These are phyloP conservation scores for Leccinum subtestaceum DNA, from an alignment of 768 basidiomycete genomes.

Conservation along the genomic window DNA sequence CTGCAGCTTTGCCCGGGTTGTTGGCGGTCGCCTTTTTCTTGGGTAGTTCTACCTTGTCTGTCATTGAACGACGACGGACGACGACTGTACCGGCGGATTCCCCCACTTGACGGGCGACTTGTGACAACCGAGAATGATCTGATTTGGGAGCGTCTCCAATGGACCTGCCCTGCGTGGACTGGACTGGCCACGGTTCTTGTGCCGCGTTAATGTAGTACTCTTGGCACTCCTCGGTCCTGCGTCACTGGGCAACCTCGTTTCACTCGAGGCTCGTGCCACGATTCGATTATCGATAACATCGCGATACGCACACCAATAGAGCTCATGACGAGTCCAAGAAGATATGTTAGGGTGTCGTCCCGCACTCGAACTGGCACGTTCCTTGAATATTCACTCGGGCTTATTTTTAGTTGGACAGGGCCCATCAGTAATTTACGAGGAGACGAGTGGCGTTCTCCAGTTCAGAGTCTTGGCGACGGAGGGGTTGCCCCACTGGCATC, in stretches of 20 bases:
- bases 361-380: background rate
- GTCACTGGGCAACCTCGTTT: background rate
- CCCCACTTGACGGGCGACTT: slow-evolving; percentile 11
- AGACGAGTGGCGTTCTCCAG: slow-evolving; percentile 8
- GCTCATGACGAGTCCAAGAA: background rate
- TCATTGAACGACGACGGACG: slow-evolving; percentile 19
- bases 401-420: slow-evolving; percentile 3
- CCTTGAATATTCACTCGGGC: background rate
- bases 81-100: slow-evolving; percentile 5
- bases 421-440: background rate
- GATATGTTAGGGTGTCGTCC: background rate
- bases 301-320: background rate
- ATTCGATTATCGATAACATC: background rate
- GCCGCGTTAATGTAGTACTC: slow-evolving; percentile 11
- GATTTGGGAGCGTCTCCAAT: slow-evolving; percentile 27
- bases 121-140: slow-evolving; percentile 16
- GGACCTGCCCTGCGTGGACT: slow-evolving; percentile 12
- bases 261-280: background rate
- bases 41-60: slow-evolving; percentile 23
- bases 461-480: background rate
- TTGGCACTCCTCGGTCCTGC: background rate
- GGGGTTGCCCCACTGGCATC: background rate
- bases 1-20: slow-evolving; percentile 11
- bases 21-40: slow-evolving; percentile 24
- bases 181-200: slow-evolving; percentile 9